Percentiles rank a stretch among this genome's conserved stretches.
Evolutionary conservation across 1,284 basidiomycete genomes (phyloP).

Genomic region (Irpex rosettiformis): DNA sequence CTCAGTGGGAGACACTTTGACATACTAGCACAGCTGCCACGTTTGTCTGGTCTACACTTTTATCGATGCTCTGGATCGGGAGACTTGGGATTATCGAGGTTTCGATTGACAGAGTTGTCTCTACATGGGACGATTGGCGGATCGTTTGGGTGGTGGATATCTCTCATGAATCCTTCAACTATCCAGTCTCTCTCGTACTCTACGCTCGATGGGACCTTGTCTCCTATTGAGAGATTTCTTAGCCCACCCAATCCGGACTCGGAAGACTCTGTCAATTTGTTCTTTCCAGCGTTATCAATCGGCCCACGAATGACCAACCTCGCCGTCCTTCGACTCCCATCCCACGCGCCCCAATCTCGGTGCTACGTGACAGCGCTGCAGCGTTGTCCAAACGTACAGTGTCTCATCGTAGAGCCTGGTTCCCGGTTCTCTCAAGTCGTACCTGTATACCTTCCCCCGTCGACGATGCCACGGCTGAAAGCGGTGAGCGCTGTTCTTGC

Average conservation of each 20-base stretch:
- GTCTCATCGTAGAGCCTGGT: slow-evolving; percentile 6
- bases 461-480: neutral
- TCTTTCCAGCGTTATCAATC: slow-evolving; percentile 7
- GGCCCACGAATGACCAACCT: slow-evolving; percentile 4
- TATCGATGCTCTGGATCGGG: slow-evolving; percentile 5
- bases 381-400: slow-evolving; percentile 5
- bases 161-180: slow-evolving; percentile 3
- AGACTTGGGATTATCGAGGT: slow-evolving; percentile 6
- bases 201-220: neutral
- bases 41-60: slow-evolving; percentile 8
- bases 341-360: neutral
- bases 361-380: slow-evolving; percentile 10
- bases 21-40: neutral
- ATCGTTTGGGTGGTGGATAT: slow-evolving; percentile 14
- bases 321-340: slow-evolving; percentile 5
- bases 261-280: slow-evolving; percentile 4
- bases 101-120: slow-evolving; percentile 2
- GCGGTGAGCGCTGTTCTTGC: neutral
- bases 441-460: neutral
- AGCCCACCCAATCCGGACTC: too few species aligned
- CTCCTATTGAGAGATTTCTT: too few species aligned
- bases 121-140: slow-evolving; percentile 12
- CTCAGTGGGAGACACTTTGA: slow-evolving; percentile 7
- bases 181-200: slow-evolving; percentile 10
- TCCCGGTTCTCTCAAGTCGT: too few species aligned